These are phyloP conservation scores for Colletotrichum chlorophyti DNA, from an alignment of 2,329 filamentous ascomycete genomes.

Conservation along the genomic window DNA sequence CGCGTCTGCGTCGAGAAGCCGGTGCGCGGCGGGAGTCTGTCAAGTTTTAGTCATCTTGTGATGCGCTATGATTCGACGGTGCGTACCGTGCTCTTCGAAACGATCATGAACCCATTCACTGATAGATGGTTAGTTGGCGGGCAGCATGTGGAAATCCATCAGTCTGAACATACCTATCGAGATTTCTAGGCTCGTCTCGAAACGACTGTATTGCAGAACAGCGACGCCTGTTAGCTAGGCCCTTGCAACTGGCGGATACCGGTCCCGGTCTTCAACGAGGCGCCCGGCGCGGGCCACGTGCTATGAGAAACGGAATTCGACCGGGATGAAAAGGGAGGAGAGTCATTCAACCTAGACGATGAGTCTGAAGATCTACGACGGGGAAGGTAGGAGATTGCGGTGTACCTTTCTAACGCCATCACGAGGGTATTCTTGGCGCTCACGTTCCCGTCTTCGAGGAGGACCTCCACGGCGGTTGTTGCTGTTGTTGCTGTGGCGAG, in stretches of 20 bases:
- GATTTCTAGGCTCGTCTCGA: conserved; percentile 68
- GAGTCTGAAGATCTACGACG: conserved; percentile 11
- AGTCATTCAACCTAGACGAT: conserved; percentile 24
- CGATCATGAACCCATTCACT: conserved; percentile 96
- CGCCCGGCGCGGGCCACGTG: conserved; percentile 2
- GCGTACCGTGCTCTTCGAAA: conserved; percentile 77
- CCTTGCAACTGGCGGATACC: conserved; percentile 18
- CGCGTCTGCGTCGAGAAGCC: conserved; percentile 50
- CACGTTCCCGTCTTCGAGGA: conserved; percentile 35
- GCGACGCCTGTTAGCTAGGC: conserved; percentile 43
- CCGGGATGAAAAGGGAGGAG: conserved; percentile 31
- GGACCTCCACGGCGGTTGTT: conserved; percentile 39
- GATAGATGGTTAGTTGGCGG: conserved; percentile 33
- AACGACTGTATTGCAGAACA: conserved; percentile 60
- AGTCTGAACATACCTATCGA: conserved; percentile 67
- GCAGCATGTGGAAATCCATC: background rate
- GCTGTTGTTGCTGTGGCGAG: no score
- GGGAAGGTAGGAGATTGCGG: background rate
- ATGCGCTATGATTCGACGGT: background rate
- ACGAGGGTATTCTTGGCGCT: conserved; percentile 65
- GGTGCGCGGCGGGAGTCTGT: conserved; percentile 48
- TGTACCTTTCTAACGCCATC: conserved; percentile 90
- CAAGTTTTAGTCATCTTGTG: conserved; percentile 18
- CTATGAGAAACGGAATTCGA: conserved; percentile 10
- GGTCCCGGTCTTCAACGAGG: conserved; percentile 21